Conservation (phyloP, 2,329 filamentous ascomycete species). For the Calonectria crousiana region DNA sequence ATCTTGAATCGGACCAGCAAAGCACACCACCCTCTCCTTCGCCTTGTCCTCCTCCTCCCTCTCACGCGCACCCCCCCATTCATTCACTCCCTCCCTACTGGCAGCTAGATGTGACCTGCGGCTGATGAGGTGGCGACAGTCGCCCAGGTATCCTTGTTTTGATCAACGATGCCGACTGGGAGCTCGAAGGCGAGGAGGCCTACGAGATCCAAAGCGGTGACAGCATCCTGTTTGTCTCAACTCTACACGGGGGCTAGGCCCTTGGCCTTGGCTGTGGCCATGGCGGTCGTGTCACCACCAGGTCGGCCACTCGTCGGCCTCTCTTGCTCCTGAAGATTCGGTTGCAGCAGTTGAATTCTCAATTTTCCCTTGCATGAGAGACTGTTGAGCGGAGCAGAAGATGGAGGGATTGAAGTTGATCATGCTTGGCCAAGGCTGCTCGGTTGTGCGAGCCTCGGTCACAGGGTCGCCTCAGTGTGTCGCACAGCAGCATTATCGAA, state of each 20-base stretch:
- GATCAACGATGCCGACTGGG: slow-evolving; percentile 99
- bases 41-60: not conserved
- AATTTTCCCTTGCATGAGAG: slow-evolving; percentile 40
- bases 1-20: slow-evolving; percentile 9
- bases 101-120: slow-evolving; percentile 25
- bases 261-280: not conserved
- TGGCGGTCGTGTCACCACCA: slow-evolving; percentile 11
- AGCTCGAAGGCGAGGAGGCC: slow-evolving; percentile 92
- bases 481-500: not conserved
- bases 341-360: slow-evolving; percentile 19
- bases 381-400: slow-evolving; percentile 28
- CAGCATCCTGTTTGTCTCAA: slow-evolving; percentile 96
- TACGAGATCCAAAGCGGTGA: slow-evolving; percentile 87
- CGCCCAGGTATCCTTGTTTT: slow-evolving; percentile 95
- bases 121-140: slow-evolving; percentile 62
- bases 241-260: slow-evolving; percentile 86
- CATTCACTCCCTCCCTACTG: slow-evolving; percentile 5
- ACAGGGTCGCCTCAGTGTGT: not conserved
- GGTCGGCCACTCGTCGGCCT: slow-evolving; percentile 24
- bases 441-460: not conserved
- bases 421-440: slow-evolving; percentile 5
- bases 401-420: slow-evolving; percentile 24
- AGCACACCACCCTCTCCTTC: slow-evolving; percentile 1
- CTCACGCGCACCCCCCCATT: slow-evolving; percentile 3
- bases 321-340: slow-evolving; percentile 32